Conservation (phyloP, 192 early-diverging fungal genomes). For the Gryganskiella cystojenkinii region DNA sequence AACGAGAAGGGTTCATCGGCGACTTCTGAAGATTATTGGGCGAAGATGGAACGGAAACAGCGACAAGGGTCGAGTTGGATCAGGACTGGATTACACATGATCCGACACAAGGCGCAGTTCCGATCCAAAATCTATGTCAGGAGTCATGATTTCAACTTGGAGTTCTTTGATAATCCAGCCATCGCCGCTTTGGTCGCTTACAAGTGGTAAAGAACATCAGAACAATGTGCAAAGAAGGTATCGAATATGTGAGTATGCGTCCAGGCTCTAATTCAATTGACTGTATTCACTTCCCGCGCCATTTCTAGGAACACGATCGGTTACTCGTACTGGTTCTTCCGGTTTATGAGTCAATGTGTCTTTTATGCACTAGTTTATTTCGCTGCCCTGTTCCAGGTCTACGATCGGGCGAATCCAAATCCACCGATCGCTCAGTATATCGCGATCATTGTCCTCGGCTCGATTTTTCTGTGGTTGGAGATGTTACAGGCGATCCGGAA, state of each 20-base stretch:
- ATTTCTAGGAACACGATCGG: conserved; percentile 15
- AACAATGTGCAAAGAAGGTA: neutral
- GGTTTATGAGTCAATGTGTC: neutral
- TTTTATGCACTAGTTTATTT: neutral
- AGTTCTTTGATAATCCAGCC: conserved; percentile 31
- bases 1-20: neutral
- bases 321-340: conserved; percentile 1
- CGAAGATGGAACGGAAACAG: no score
- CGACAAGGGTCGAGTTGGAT: neutral
- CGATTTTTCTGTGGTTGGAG: conserved; percentile 5
- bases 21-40: no score
- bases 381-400: conserved; percentile 6
- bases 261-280: no score
- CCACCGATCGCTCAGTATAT: neutral
- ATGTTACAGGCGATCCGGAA: neutral
- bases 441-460: neutral
- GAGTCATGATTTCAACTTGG: conserved; percentile 17
- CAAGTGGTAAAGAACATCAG: conserved; percentile 10
- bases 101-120: conserved; percentile 8
- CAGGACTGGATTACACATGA: neutral
- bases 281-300: neutral
- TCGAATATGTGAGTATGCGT: no score
- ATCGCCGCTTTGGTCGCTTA: conserved; percentile 28
- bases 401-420: neutral
- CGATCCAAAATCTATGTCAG: neutral